Conservation (phyloP, 345 rosid species). For the Salix caprea region DNA sequence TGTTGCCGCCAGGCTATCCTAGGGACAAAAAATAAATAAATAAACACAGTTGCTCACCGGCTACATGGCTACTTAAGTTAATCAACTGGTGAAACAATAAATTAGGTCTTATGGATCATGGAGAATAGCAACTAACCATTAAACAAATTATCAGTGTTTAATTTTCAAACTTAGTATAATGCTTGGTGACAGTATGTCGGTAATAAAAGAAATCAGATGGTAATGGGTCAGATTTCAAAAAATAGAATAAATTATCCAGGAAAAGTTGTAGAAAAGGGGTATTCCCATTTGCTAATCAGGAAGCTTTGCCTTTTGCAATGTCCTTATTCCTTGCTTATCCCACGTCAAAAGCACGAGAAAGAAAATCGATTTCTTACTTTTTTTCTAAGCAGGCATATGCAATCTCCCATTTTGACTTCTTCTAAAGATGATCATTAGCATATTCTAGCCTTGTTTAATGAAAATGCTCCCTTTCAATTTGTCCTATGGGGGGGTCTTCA, state of each 20-base stretch:
- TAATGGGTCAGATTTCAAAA: not conserved
- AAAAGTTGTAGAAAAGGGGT: not conserved
- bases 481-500: not conserved
- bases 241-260: not conserved
- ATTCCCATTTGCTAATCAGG: not conserved
- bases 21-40: too few relatives aligned
- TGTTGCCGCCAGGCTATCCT: too few relatives aligned
- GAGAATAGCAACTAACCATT: not conserved
- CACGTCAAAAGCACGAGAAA: not conserved
- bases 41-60: too few relatives aligned
- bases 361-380: not conserved
- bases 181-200: not conserved
- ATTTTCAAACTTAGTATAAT: not conserved
- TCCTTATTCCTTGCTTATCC: not conserved
- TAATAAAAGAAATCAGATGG: not conserved
- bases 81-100: too few relatives aligned
- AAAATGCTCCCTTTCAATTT: conserved; percentile 1
- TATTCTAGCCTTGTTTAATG: conserved; percentile 3
- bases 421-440: not conserved
- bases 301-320: not conserved
- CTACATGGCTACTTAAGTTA: too few relatives aligned
- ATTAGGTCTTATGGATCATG: too few relatives aligned
- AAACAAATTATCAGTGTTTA: not conserved
- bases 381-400: not conserved
- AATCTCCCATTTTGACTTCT: not conserved